phyloP scores from a whole-genome alignment of 2,329 filamentous ascomycete genomes.

The Ophiocordyceps camponoti-saundersi region DNA sequence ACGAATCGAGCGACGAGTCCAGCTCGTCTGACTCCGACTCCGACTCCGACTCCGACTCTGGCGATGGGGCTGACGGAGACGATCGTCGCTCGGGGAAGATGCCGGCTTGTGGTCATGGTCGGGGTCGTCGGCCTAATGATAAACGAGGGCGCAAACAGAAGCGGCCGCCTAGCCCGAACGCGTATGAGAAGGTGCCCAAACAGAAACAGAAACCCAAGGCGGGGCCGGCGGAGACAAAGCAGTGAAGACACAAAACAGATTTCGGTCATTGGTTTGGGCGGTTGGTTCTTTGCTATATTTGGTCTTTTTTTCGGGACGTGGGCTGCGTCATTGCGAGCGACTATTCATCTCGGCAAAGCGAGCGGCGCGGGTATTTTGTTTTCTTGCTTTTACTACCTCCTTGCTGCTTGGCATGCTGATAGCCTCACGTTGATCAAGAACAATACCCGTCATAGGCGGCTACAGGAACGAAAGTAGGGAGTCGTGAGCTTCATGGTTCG shows the following conservation, averaged over 20 bases:
- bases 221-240: constrained; percentile 6
- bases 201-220: constrained; percentile 23
- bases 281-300: not conserved
- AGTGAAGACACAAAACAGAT: not conserved
- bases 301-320: too few species aligned
- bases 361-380: not conserved
- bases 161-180: constrained; percentile 54
- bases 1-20: constrained; percentile 63
- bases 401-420: too few species aligned
- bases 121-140: constrained; percentile 5
- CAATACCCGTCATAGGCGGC: not conserved
- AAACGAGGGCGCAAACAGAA: constrained; percentile 15
- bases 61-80: constrained; percentile 20
- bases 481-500: not conserved
- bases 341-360: not conserved
- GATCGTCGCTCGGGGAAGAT: constrained; percentile 10
- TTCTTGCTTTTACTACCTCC: not conserved
- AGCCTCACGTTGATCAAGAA: not conserved
- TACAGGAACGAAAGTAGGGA: not conserved
- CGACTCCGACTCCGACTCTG: constrained; percentile 24
- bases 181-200: constrained; percentile 58
- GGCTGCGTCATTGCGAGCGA: not conserved
- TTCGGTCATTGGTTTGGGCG: too few species aligned
- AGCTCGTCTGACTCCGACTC: constrained; percentile 29
- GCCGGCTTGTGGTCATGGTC: constrained; percentile 19